A percentile compares a stretch with the other conserved stretches of the same genome.
Conservation (phyloP, 2,329 filamentous ascomycete species). For the Diplocarpon mali region DNA sequence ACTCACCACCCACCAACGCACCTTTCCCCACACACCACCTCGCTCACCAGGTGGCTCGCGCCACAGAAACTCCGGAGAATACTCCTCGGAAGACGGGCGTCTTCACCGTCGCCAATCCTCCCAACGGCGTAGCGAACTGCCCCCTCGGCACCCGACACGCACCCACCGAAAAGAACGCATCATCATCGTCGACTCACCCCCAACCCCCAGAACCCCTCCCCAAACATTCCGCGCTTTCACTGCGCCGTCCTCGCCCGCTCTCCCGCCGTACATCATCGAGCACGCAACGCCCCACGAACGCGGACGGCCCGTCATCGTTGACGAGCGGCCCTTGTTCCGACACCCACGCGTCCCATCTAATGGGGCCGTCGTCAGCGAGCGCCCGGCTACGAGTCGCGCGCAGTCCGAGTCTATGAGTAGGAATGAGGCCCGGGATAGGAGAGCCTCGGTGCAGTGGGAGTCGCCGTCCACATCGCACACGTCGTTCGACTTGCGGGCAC, state of each 20-base stretch:
- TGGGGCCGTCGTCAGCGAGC: constrained; percentile 14
- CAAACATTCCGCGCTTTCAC: constrained; percentile 33
- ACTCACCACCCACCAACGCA: constrained; percentile 28
- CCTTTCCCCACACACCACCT: constrained; percentile 20
- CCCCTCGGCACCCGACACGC: constrained; percentile 15
- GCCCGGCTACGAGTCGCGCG: neutral
- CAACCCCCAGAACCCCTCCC: constrained; percentile 37
- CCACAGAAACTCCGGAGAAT: constrained; percentile 26
- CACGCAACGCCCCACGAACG: constrained; percentile 5
- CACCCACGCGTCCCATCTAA: constrained; percentile 10
- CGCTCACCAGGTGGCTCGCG: constrained; percentile 15
- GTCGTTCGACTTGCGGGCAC: constrained; percentile 11
- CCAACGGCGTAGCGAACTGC: constrained; percentile 25
- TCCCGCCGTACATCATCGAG: constrained; percentile 15
- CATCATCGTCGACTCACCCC: constrained; percentile 35
- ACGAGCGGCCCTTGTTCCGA: constrained; percentile 19
- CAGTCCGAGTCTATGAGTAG: constrained; percentile 6
- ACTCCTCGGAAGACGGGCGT: constrained; percentile 23
- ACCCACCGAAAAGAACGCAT: constrained; percentile 32
- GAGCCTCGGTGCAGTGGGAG: constrained; percentile 11
- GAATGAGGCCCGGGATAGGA: neutral
- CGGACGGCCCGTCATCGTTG: constrained; percentile 21
- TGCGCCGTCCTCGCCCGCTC: constrained; percentile 21
- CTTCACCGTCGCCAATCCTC: constrained; percentile 30
- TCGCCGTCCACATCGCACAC: constrained; percentile 20